Conservation (phyloP, 805 yeast genomes). For the Starmerella geochares region DNA sequence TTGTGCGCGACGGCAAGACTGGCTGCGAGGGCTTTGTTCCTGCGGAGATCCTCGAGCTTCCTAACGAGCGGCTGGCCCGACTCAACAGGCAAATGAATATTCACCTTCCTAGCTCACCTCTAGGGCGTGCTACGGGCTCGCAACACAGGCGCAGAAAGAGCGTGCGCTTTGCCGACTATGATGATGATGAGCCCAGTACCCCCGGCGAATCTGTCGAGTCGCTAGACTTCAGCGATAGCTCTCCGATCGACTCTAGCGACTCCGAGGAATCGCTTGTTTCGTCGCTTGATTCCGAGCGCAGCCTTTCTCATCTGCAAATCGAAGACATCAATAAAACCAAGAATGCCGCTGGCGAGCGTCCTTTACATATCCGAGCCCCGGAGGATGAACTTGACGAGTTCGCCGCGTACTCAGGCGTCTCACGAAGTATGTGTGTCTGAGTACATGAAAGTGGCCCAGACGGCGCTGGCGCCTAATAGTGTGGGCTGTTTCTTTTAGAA, state of each 20-base stretch:
- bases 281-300: not conserved
- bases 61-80: constrained; percentile 81
- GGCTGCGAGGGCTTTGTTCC: constrained; percentile 89
- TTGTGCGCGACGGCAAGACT: constrained; percentile 50
- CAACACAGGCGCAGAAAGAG: not conserved
- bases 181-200: not conserved
- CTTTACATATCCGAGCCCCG: not conserved
- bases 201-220: not conserved
- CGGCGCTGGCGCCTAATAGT: constrained; percentile 1
- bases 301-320: not conserved
- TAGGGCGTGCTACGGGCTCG: not conserved
- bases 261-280: constrained; percentile 3
- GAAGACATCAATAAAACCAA: not conserved
- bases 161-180: not conserved
- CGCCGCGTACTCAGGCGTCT: not conserved
- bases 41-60: constrained; percentile 88
- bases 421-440: not conserved
- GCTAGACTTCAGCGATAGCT: not conserved
- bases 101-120: constrained; percentile 3
- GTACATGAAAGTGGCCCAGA: not conserved
- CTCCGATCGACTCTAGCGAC: not conserved
- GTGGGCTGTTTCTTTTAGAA: too few relatives aligned
- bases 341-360: not conserved
- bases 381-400: not conserved
- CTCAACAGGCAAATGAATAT: constrained; percentile 78